Base-by-base conservation (phyloP, 1,139 yeast species). In the Arxiozyma heterogenica region DNA sequence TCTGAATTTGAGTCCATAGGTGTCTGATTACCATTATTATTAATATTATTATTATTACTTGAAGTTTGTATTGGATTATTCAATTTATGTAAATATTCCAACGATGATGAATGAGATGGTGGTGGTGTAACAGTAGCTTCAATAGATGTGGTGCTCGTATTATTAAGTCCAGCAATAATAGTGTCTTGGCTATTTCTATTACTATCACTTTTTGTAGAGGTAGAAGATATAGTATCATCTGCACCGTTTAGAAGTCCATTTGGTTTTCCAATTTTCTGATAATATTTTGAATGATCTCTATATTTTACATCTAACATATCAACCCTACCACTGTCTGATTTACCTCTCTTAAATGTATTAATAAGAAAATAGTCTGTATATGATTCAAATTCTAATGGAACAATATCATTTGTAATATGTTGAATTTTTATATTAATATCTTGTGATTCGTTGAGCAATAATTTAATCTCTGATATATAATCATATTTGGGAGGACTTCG, bases 371-470 rank as follows among this genome's bases (percentile, higher is more conserved):
- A 68, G 34, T 68, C 70, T 44, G 58, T 55, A 51, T 69, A 69
- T 2, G 71, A 64, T 56, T 69, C 72, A 58, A 67, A 69, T 49
- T 69, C 72, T 18, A 62, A 44, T 5, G 69, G 69, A 1, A 57
- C 56, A n/a, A 66, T 52, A 44, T 56, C 55, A 47, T 54, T 53
- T 2, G 62, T 56, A 41, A 41, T 44, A 6, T 27, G 12, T 20
- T 44, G 22, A n/a, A 48, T 23, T 18, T 41, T 39, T 20, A 23
- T 58, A 60, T 38, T 57, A 18, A 45, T n/a, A 20, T 45, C 23
- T 12, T 27, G 41, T 4, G 47, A 45, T 45, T 45, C 47, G 1
- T 45, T 17, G 11, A 45, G 21, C 25, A 45, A 45, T 2, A 27
- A 30, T 20, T 45, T 45, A 11, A 45, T 45, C 11, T 45, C 47